Base-by-base conservation (phyloP, 768 basidiomycete species). In the Heimioporus sp. region DNA sequence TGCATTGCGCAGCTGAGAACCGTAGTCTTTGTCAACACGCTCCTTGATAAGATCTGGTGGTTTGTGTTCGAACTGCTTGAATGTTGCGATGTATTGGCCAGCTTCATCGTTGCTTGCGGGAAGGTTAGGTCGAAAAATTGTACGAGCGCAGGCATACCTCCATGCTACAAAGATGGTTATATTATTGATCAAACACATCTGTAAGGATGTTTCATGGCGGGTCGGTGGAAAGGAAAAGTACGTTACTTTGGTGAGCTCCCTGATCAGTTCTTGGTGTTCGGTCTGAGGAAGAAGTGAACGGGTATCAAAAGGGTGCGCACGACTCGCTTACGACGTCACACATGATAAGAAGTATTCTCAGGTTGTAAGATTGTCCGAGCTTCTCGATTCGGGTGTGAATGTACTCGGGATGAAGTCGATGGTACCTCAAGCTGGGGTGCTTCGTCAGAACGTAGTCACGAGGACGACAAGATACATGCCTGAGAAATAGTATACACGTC, bases 391-490 rank as follows among this genome's bases (percentile, higher is more conserved):
- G 86, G 46, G 81, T 80, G 66, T 92, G 91, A 51, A 99, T 86
- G 66, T 99, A 99, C 69, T 98, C 97, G 13, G 97, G 97, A 68
- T 98, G 97, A 13, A 99, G 80, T 46, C 95, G 88, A 63, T 98
- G 95, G 60, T 98, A 98, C 63, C 85, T 89, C 58, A 98, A 68
- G 65, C 97, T 98, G 54, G 2, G 17, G 31, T 10, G 19, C 24
- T 16, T 51, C 4, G 7, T 55, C 9, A 56, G 49, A 46, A 37
- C 36, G 19, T 8, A 24, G 32, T 21, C 16, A 16, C 15, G 8
- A 3, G 43, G 41, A 11, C 17, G 5, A 24, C 20, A 42, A 24
- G 35, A 35, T 0, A 19, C 59, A 51, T 38, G 89, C 97, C 93
- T 96, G 49, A 99, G 80, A 66, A 88, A 99, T 20, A 99, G 71